Evolutionary conservation across 2,329 filamentous ascomycete genomes (phyloP).

Genomic region (Trichophyton simii): DNA sequence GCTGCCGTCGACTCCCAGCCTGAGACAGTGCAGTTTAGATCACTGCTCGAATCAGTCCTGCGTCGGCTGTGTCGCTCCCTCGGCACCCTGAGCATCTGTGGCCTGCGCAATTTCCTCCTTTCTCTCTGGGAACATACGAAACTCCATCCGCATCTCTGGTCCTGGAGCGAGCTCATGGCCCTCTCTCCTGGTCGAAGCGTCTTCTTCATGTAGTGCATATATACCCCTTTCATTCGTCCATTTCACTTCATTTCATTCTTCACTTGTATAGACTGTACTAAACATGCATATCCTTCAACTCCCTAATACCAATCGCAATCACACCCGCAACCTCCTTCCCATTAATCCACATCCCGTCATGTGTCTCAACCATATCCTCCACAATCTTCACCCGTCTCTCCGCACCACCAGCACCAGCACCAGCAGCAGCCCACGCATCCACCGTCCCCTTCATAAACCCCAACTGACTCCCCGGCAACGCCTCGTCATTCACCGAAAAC

Average conservation of each 20-base stretch:
- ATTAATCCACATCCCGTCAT: conserved; percentile 33
- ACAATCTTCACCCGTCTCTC: conserved; percentile 30
- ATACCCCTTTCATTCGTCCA: background rate
- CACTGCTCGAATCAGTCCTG: conserved; percentile 5
- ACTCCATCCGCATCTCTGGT: background rate
- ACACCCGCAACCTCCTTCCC: conserved; percentile 30
- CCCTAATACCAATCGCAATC: conserved; percentile 22
- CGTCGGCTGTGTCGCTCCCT: conserved; percentile 7
- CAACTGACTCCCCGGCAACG: conserved; percentile 29
- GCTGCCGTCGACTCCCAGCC: conserved; percentile 8
- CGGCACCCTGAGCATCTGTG: conserved; percentile 10
- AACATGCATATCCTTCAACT: conserved; percentile 18
- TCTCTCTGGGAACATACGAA: conserved; percentile 4
- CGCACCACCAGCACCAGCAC: conserved; percentile 27
- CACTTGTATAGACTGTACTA: background rate
- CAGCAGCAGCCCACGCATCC: conserved; percentile 36
- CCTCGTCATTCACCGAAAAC: conserved; percentile 30
- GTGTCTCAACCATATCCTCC: conserved; percentile 24
- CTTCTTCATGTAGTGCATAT: conserved; percentile 2
- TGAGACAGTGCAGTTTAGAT: background rate
- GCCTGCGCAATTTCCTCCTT: conserved; percentile 8
- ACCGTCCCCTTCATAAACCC: conserved; percentile 39
- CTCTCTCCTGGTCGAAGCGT: background rate
- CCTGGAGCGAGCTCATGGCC: conserved; percentile 13
- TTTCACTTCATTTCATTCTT: background rate